A percentile compares a stretch with the other conserved stretches of the same genome.
Evolutionary conservation across 768 basidiomycete species (phyloP).

Genomic region (Amyloporia xantha): DNA sequence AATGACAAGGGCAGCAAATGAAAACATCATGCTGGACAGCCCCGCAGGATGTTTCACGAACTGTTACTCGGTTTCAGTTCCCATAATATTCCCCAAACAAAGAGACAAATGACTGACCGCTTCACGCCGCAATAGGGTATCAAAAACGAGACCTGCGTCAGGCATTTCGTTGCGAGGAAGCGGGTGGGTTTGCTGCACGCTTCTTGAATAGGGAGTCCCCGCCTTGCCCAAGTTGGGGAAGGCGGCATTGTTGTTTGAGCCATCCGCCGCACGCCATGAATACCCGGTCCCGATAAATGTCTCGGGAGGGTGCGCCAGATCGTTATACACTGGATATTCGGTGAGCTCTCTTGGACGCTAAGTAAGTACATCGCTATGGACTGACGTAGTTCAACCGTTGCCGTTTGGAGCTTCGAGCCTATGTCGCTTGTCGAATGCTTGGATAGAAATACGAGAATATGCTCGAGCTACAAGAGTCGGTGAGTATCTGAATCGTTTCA

Average conservation of each 20-base stretch:
- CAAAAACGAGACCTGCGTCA: conserved; percentile 75
- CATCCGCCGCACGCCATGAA: conserved; percentile 71
- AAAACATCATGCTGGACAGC: conserved; percentile 73
- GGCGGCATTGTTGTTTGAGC: conserved; percentile 66
- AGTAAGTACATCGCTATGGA: conserved; percentile 9
- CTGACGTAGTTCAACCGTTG: conserved; percentile 50
- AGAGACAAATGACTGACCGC: conserved; percentile 34
- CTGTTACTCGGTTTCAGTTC: conserved; percentile 30
- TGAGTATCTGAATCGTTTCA: not conserved
- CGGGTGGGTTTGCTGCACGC: conserved; percentile 64
- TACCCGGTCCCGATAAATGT: conserved; percentile 59
- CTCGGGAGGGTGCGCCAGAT: conserved; percentile 72
- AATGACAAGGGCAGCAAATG: conserved; percentile 77
- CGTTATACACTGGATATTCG: conserved; percentile 60
- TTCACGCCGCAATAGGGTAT: conserved; percentile 69
- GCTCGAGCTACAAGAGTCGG: conserved; percentile 50
- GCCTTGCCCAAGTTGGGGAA: conserved; percentile 73
- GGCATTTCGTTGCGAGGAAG: conserved; percentile 65
- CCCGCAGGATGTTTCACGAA: conserved; percentile 74
- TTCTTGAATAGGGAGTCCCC: conserved; percentile 73
- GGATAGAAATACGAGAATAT: conserved; percentile 58
- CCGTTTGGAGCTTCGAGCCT: conserved; percentile 33
- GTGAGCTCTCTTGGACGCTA: not conserved
- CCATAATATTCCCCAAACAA: not conserved
- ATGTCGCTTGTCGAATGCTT: conserved; percentile 42